Evolutionary conservation across 148 eudicot genomes (phyloP), one percentile per base, ranked within the genome.

Genomic region (Rhododendron molle): DNA sequence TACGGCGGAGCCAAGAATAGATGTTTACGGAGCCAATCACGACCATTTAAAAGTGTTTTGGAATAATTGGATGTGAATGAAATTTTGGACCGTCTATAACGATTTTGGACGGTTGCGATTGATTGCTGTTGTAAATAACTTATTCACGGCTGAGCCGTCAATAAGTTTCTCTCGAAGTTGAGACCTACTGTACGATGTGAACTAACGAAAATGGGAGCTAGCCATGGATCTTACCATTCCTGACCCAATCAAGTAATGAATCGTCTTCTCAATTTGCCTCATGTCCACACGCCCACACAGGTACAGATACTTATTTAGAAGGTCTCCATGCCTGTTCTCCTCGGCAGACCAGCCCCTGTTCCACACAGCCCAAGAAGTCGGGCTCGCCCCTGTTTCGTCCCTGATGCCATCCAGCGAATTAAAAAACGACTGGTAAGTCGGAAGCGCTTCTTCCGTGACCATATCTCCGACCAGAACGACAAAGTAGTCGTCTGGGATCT

Each of bases 371-470:
- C 88, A 86, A 28, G 88, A 76, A 76, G 50, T 82, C 1, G 38
- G 82, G 50, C 88, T 46, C 21, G 82, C 88, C 5, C 88, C 88
- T 0, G 85, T 86, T 69, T 86, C 88, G 21, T 86, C 88, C 72
- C 78, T 54, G 21, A 76, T 82, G 76, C 88, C 88, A 82, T 86
- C 88, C 8, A 83, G 26, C 0, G 88, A 76, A 77, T 86, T 86
- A 13, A 86, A 13, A 76, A 83, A 83, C 26, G 85, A 60, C 5
- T 76, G 88, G 49, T 86, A 86, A 58, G 88, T 86, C 2, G 88
- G 88, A 21, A 86, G 85, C 4, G 88, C 88, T 83, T 86, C 88
- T 77, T 86, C 88, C 3, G 88, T 86, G 76, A 86, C 60, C 88
- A 86, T 86, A 86, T 86, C 85, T 9, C 88, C 85, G 0, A 83